Conservation (phyloP, 169 alveolate species). For the Babesia bovis region DNA sequence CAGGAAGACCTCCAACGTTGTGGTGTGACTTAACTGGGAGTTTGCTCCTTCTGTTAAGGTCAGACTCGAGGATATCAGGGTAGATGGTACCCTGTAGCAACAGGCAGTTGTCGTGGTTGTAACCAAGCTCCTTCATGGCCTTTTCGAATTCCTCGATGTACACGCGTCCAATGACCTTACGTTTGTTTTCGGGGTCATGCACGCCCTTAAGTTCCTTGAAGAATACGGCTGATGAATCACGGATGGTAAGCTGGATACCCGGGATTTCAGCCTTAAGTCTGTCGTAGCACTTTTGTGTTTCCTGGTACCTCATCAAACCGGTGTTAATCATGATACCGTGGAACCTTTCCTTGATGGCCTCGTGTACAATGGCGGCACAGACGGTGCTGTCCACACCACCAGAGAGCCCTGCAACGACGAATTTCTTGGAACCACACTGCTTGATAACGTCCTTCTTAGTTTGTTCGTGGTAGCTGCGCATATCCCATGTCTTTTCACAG, state of each 20-base stretch:
- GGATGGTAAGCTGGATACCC: slow-evolving; percentile 70
- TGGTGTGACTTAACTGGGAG: slow-evolving; percentile 77
- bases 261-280: slow-evolving; percentile 71
- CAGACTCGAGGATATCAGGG: slow-evolving; percentile 76
- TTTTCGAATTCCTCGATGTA: slow-evolving; percentile 78
- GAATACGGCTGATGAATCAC: slow-evolving; percentile 69
- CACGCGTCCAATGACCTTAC: slow-evolving; percentile 75
- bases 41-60: slow-evolving; percentile 65
- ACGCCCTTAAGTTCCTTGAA: slow-evolving; percentile 71
- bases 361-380: slow-evolving; percentile 74
- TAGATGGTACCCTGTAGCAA: slow-evolving; percentile 77
- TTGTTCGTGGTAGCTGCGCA: slow-evolving; percentile 43
- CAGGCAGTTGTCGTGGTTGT: slow-evolving; percentile 65
- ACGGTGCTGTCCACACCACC: slow-evolving; percentile 82
- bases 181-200: slow-evolving; percentile 70
- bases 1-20: slow-evolving; percentile 79
- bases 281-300: slow-evolving; percentile 66
- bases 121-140: slow-evolving; percentile 71
- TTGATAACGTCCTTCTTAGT: slow-evolving; percentile 52
- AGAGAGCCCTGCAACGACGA: slow-evolving; percentile 78
- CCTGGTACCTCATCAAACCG: slow-evolving; percentile 77
- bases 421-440: slow-evolving; percentile 67
- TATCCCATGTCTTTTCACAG: slow-evolving; percentile 59
- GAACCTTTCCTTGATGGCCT: slow-evolving; percentile 73
- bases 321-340: slow-evolving; percentile 75